phyloP scores from a whole-genome alignment of 768 basidiomycete species.

The Suillus paluster region DNA sequence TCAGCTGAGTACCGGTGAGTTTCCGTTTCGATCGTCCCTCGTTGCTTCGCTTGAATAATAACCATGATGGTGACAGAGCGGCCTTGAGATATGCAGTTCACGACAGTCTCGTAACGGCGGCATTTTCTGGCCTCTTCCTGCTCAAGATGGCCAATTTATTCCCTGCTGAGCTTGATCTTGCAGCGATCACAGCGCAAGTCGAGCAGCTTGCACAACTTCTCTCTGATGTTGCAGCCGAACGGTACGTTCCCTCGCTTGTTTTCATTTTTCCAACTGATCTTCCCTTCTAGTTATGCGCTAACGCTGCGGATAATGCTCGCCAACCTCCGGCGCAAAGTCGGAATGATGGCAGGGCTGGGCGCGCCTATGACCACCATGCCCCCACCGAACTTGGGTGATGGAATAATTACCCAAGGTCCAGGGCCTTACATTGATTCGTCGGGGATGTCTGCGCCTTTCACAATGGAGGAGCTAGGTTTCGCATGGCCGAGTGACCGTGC shows the following conservation, averaged over 20 bases:
- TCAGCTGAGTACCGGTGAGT: slow-evolving; percentile 79
- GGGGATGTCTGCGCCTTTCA: slow-evolving; percentile 64
- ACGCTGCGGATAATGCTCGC: slow-evolving; percentile 94
- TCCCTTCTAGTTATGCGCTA: slow-evolving; percentile 72
- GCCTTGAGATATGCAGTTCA: slow-evolving; percentile 93
- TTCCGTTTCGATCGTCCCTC: neutral
- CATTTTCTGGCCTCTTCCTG: slow-evolving; percentile 89
- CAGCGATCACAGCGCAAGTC: slow-evolving; percentile 78
- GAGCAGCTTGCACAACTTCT: slow-evolving; percentile 90
- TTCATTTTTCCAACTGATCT: neutral
- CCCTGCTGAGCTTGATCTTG: slow-evolving; percentile 81
- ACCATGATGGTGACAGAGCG: slow-evolving; percentile 50
- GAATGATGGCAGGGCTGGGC: slow-evolving; percentile 55
- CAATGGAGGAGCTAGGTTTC: slow-evolving; percentile 86
- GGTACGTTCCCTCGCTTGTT: slow-evolving; percentile 45
- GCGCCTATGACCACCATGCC: slow-evolving; percentile 55
- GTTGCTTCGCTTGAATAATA: neutral
- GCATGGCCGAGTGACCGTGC: slow-evolving; percentile 67
- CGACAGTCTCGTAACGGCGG: slow-evolving; percentile 88
- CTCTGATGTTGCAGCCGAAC: slow-evolving; percentile 92
- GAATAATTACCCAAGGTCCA: slow-evolving; percentile 44
- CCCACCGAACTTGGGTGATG: slow-evolving; percentile 57
- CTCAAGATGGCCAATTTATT: slow-evolving; percentile 96
- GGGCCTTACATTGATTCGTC: slow-evolving; percentile 58
- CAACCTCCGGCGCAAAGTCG: slow-evolving; percentile 87